Evolutionary conservation across 768 basidiomycete genomes (phyloP).

Genomic region (Boletus subparvulus): DNA sequence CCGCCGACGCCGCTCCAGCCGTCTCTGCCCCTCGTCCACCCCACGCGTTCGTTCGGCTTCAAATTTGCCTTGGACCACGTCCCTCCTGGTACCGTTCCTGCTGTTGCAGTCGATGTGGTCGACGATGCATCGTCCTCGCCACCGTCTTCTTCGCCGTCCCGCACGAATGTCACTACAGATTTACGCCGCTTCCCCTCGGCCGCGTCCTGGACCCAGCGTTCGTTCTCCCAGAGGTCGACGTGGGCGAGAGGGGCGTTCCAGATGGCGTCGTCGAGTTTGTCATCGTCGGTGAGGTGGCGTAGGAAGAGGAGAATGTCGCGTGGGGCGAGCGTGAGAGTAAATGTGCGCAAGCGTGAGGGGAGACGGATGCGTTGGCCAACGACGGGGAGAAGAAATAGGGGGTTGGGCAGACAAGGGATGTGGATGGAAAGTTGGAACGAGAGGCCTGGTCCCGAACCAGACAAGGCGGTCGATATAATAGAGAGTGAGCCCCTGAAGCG

Average conservation of each 20-base stretch:
- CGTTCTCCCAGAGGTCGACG: slow-evolving; percentile 82
- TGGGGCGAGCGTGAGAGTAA: slow-evolving; percentile 16
- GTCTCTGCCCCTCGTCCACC: slow-evolving; percentile 17
- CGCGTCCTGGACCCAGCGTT: slow-evolving; percentile 48
- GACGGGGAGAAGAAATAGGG: background rate
- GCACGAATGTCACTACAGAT: background rate
- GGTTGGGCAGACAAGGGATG: slow-evolving; percentile 8
- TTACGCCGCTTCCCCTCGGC: slow-evolving; percentile 5
- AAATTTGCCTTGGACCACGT: slow-evolving; percentile 16
- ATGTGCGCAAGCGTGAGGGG: background rate
- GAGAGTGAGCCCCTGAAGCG: slow-evolving; percentile 1
- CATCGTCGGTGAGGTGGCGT: slow-evolving; percentile 55
- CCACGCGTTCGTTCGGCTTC: slow-evolving; percentile 4
- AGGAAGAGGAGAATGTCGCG: slow-evolving; percentile 33
- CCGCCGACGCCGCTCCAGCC: slow-evolving; percentile 15
- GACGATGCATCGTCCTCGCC: slow-evolving; percentile 5
- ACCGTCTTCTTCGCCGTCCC: slow-evolving; percentile 13
- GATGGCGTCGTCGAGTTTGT: slow-evolving; percentile 58
- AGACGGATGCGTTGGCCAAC: background rate
- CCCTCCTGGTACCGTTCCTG: background rate
- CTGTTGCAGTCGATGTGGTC: background rate
- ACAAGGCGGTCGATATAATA: background rate
- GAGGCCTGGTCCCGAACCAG: slow-evolving; percentile 17
- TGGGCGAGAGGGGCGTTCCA: slow-evolving; percentile 66
- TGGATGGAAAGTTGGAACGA: slow-evolving; percentile 13